These are phyloP conservation scores for Tricholomella constricta DNA, from an alignment of 768 basidiomycete genomes.

Conservation along the genomic window DNA sequence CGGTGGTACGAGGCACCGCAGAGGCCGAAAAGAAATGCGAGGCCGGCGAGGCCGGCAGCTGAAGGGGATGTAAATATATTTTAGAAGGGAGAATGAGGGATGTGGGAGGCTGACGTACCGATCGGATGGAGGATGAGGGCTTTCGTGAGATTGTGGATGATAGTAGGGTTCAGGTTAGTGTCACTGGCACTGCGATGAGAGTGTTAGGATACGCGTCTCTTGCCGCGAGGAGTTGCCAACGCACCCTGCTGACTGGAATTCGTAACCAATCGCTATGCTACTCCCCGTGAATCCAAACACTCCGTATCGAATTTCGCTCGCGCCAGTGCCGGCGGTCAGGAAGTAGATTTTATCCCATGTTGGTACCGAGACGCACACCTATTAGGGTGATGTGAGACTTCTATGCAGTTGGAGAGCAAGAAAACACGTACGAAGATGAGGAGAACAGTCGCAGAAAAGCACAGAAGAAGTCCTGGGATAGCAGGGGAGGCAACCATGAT, in stretches of 20 bases:
- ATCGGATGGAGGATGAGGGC: slow-evolving; percentile 81
- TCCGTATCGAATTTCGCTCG: slow-evolving; percentile 56
- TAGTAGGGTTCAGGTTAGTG: slow-evolving; percentile 45
- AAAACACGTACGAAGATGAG: slow-evolving; percentile 61
- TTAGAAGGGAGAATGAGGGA: slow-evolving; percentile 3
- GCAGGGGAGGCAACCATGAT: slow-evolving; percentile 60
- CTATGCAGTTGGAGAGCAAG: neutral
- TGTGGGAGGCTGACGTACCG: slow-evolving; percentile 40
- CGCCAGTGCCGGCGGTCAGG: slow-evolving; percentile 51
- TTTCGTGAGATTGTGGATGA: slow-evolving; percentile 71
- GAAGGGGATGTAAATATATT: slow-evolving; percentile 3
- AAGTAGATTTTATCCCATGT: slow-evolving; percentile 75
- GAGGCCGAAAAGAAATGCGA: slow-evolving; percentile 69
- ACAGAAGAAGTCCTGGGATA: slow-evolving; percentile 69
- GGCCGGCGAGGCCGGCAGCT: slow-evolving; percentile 66
- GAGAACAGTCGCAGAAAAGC: slow-evolving; percentile 69
- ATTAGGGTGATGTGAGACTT: slow-evolving; percentile 2
- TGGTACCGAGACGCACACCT: slow-evolving; percentile 74
- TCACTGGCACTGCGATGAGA: neutral
- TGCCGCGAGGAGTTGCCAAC: too few species aligned
- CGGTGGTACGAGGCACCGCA: slow-evolving; percentile 68
- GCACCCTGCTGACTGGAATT: slow-evolving; percentile 28
- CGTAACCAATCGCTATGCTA: slow-evolving; percentile 57
- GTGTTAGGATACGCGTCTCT: neutral
- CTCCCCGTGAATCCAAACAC: slow-evolving; percentile 78